phyloP scores from a whole-genome alignment of 768 basidiomycete genomes.

The Termitomyces titanicus region DNA sequence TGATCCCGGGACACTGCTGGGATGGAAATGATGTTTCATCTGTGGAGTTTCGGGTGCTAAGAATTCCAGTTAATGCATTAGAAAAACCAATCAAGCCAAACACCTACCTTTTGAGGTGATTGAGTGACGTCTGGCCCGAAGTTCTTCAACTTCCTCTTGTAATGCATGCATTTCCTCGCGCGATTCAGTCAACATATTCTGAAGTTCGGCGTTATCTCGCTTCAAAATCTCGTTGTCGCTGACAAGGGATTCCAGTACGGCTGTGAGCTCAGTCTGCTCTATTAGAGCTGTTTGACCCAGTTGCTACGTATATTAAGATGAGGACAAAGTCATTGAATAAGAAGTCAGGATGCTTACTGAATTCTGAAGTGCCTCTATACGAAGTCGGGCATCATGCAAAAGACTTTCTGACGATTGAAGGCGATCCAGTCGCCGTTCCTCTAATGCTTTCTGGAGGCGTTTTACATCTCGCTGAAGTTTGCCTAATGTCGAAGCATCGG shows the following conservation, averaged over 20 bases:
- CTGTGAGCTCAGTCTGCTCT: slow-evolving; percentile 58
- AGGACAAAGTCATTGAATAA: slow-evolving; percentile 7
- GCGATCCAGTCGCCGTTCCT: slow-evolving; percentile 55
- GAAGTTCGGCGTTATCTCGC: slow-evolving; percentile 77
- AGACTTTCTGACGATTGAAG: slow-evolving; percentile 66
- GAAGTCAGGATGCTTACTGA: slow-evolving; percentile 33
- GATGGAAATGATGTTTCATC: slow-evolving; percentile 36
- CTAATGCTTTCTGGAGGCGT: slow-evolving; percentile 59
- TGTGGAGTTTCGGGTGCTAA: slow-evolving; percentile 35
- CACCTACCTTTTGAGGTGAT: slow-evolving; percentile 39
- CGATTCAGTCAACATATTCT: slow-evolving; percentile 66
- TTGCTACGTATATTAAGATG: slow-evolving; percentile 29
- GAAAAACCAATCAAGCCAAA: background rate
- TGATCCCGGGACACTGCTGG: slow-evolving; percentile 42
- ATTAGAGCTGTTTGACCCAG: slow-evolving; percentile 34
- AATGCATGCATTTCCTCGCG: slow-evolving; percentile 71
- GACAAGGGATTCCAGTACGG: slow-evolving; percentile 80
- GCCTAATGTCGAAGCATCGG: slow-evolving; percentile 32
- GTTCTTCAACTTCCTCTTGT: slow-evolving; percentile 76
- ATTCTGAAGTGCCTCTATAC: slow-evolving; percentile 57
- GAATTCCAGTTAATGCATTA: background rate
- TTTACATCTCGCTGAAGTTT: slow-evolving; percentile 68
- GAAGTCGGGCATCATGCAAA: slow-evolving; percentile 59
- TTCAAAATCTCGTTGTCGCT: slow-evolving; percentile 81
- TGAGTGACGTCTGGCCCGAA: slow-evolving; percentile 44